Evolutionary conservation across 352 stramenopile genomes (phyloP).

Genomic region (Pythium vanterpoolii): DNA sequence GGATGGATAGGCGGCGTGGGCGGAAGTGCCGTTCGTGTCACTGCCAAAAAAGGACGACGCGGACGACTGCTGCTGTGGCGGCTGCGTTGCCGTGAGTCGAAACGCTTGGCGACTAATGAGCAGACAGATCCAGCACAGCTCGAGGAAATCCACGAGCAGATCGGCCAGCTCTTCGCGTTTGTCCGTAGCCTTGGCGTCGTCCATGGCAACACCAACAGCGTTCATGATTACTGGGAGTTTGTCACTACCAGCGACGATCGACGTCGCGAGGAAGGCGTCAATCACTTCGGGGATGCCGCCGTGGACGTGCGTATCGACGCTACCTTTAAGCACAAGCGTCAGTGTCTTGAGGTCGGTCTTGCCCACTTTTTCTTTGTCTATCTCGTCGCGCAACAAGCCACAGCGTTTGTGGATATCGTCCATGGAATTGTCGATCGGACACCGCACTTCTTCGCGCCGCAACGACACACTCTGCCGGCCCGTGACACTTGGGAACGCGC

Average conservation of each 20-base stretch:
- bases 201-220: constrained; percentile 34
- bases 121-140: constrained; percentile 52
- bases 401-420: constrained; percentile 75
- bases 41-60: neutral
- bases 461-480: constrained; percentile 41
- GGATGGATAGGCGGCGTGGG: neutral
- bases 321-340: constrained; percentile 77
- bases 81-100: constrained; percentile 23
- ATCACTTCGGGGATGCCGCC: constrained; percentile 72
- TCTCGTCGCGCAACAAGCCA: constrained; percentile 43
- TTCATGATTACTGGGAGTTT: constrained; percentile 27
- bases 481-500: constrained; percentile 47
- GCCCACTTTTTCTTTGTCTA: constrained; percentile 43
- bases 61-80: neutral
- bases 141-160: constrained; percentile 53
- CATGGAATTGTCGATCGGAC: constrained; percentile 73
- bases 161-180: constrained; percentile 51
- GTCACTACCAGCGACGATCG: neutral
- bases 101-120: constrained; percentile 62
- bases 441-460: constrained; percentile 43
- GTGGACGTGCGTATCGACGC: constrained; percentile 76
- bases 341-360: constrained; percentile 68
- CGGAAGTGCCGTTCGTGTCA: neutral
- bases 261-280: constrained; percentile 47
- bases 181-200: constrained; percentile 19